Evolutionary conservation across 2,329 filamentous ascomycete genomes (phyloP), one percentile per base, ranked within the genome.

Genomic region (Diaporthe citri): DNA sequence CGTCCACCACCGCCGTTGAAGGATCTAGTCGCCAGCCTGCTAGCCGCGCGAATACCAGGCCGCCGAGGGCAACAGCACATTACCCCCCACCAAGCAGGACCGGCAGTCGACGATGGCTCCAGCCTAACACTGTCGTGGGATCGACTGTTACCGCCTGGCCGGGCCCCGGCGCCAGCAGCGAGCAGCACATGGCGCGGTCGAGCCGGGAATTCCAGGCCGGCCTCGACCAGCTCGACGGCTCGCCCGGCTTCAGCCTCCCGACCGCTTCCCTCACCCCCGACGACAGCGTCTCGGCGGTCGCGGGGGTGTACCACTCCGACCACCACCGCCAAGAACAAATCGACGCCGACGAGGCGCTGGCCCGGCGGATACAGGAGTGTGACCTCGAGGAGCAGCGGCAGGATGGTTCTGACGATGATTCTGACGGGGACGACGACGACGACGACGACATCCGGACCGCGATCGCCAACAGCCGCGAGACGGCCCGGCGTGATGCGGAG

Each of bases 241-340:
- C 8, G 7, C 17, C 17, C 22, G 51, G 20, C 12, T 25, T 46
- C 4, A n/a, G 17, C 20, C 56, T 59, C 5, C 36, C 48, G 5
- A 46, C 70, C 12, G 41, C 48, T 3, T 55, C 74, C 31, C 5
- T 75, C 9, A 43, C 66, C 20, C 74, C 74, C 0, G 70, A 52
- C 4, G 70, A 75, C 8, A 60, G 59, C 25, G 55, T 73, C 51
- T 75, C 74, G 5, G 51, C 56, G 9, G 70, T 69, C 34, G 70
- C 51, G 22, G 28, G 51, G 25, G 28, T 66, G 8, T 59, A 57
- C 22, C 22, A 56, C 17, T 25, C 48, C 25, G 20, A n/a, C 6
- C 25, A 15, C 15, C 55, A 60, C 22, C 56, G 28, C 4, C 66
- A 36, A 13, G 57, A 41, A 15, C 59, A 57, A 31, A 55, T 72